Evolutionary conservation across 1,284 basidiomycete species (phyloP), one percentile per base, ranked within the genome.

Genomic region (Limonomyces culmigenus): DNA sequence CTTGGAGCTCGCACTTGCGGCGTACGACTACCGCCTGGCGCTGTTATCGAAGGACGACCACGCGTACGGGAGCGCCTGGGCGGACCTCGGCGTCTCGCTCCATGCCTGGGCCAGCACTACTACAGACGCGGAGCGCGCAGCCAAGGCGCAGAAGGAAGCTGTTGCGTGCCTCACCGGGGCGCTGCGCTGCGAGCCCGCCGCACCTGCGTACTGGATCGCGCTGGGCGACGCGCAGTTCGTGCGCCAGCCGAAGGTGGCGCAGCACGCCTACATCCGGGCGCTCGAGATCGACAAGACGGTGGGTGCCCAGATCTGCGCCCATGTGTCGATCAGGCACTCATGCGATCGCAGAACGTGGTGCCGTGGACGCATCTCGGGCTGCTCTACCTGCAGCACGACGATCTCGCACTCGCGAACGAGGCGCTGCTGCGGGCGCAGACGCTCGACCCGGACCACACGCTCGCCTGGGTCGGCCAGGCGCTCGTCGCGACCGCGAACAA

Each of bases 391-490:
- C 59, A 78, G 38, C 67, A 92, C 43, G 64, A 70, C 19, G 93
- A 98, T 52, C 48, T 66, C 0, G 81, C 88, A 39, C 62, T 98
- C 20, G 89, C 92, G 0, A 84, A 84, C 44, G 76, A 92, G 50
- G 77, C 84, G 2, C 75, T 99, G 47, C 69, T 80, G 46, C 78
- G 78, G 43, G 86, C 92, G 13, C 93, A 97, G 52, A 79, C 79
- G 10, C 63, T 92, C 15, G 89, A 97, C 58, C 88, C 95, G 2
- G 93, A 97, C 48, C 83, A 78, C 55, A 69, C 81, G 0, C 53
- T 76, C 19, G 78, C 89, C n/a, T 98, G 95, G 95, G 67, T 95
- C 12, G 95, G 92, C 1, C 91, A 93, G 51, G 89, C 79, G 4
- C 56, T 95, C 29, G 64, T 96, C 15, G 88, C 89, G 13, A 66